Base-by-base conservation (phyloP, 345 rosid species). In the Acer campestre region DNA sequence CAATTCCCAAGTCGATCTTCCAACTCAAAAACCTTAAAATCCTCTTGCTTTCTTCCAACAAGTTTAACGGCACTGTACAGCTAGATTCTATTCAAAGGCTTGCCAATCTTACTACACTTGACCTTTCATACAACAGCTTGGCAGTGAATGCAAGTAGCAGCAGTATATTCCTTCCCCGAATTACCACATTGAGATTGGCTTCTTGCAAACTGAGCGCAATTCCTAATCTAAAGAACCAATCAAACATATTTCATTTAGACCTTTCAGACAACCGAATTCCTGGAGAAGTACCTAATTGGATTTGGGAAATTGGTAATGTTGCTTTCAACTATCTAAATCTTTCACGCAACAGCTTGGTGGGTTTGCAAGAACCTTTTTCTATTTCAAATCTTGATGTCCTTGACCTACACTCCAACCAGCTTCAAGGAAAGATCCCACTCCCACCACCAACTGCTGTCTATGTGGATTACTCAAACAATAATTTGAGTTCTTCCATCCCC, bases 21-120 rank as follows among this genome's bases (percentile, higher is more conserved):
- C 9, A 75, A 20, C 75, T 88, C 20, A 58, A 0, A 22, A 66
- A 75, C 7, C 90, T 86, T 1, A 80, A 44, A 2, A 10, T 73
- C 14, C 85, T 88, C 20, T 0, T 16, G 7, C 88, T 86, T 70
- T 73, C 87, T 49, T 87, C 27, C 75, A 89, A 91, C 83, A 89
- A 80, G 13, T 82, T 89, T 75, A 77, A 46, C 23, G 89, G 87
- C 66, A 53, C 85, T 0, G 40, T 85, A 17, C 64, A 56, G 0
- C 71, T 91, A 13, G 51, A 74, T 58, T 6, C 2, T 55, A 17
- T 86, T 76, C 76, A 13, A 10, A 58, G 10, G 25, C 83, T 88
- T 70, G 3, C 0, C 40, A 82, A 83, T 63, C 88, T 86, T 51
- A 68, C 84, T 0, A 65, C 1, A 3, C 85, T 85, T 44, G 86